These are phyloP conservation scores for Elongisporangium anandrum DNA, from an alignment of 352 stramenopile genomes.

Conservation along the genomic window DNA sequence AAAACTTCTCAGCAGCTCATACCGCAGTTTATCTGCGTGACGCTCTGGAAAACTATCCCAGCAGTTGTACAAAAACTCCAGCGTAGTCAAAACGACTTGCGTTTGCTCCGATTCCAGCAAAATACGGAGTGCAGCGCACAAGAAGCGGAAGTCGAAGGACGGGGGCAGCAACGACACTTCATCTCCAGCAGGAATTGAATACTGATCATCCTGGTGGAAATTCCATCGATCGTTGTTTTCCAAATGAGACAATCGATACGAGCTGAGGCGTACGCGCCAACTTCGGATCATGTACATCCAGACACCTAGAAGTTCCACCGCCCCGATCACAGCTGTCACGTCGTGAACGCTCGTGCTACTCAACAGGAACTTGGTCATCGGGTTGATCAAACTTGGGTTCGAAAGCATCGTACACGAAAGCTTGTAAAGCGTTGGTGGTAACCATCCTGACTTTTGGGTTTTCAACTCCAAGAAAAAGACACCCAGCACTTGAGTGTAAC, in stretches of 20 bases:
- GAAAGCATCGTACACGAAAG: conserved; percentile 88
- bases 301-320: conserved; percentile 81
- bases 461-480: conserved; percentile 89
- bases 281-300: conserved; percentile 93
- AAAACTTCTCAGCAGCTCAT: conserved; percentile 77
- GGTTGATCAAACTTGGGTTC: conserved; percentile 85
- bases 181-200: conserved; percentile 83
- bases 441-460: conserved; percentile 84
- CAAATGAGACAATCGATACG: conserved; percentile 82
- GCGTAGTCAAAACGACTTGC: conserved; percentile 79
- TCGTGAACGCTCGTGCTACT: conserved; percentile 87
- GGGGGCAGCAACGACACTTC: conserved; percentile 81
- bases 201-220: conserved; percentile 88
- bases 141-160: conserved; percentile 86
- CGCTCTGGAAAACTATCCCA: conserved; percentile 88
- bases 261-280: conserved; percentile 82
- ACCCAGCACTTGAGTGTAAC: conserved; percentile 85
- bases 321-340: conserved; percentile 81
- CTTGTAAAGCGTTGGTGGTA: conserved; percentile 85
- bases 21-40: conserved; percentile 83
- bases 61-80: conserved; percentile 89
- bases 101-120: conserved; percentile 81
- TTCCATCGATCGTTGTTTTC: conserved; percentile 91
- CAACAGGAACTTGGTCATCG: conserved; percentile 87
- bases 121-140: conserved; percentile 78